A percentile compares a stretch with the other conserved stretches of the same genome.
Conservation (phyloP, 768 basidiomycete genomes). For the Psilocybe sp. region DNA sequence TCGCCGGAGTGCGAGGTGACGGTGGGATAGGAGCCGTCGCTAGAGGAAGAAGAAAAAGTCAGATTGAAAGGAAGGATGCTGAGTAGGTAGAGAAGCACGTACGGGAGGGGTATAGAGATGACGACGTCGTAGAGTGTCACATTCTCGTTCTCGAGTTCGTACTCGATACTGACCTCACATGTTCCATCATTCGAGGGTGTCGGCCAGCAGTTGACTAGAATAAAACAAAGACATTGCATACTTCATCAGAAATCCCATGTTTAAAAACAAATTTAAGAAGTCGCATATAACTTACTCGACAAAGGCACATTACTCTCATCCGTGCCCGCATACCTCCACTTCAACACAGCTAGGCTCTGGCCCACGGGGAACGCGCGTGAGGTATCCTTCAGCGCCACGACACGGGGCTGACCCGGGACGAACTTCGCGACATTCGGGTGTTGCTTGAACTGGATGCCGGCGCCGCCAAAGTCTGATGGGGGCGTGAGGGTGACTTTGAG, state of each 20-base stretch:
- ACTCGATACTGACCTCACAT: conserved; percentile 94
- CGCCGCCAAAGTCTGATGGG: conserved; percentile 55
- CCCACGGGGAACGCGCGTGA: conserved; percentile 83
- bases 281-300: conserved; percentile 59
- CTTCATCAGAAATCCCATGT: background rate
- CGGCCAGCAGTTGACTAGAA: conserved; percentile 93
- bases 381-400: conserved; percentile 82
- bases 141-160: conserved; percentile 87
- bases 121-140: conserved; percentile 80
- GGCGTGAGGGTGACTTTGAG: conserved; percentile 66
- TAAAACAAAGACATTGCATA: background rate
- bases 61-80: background rate
- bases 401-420: conserved; percentile 53
- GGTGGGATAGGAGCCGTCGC: conserved; percentile 81
- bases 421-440: conserved; percentile 95
- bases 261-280: background rate
- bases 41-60: conserved; percentile 19
- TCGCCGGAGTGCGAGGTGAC: conserved; percentile 73
- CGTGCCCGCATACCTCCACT: conserved; percentile 88
- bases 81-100: conserved; percentile 29
- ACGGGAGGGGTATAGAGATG: conserved; percentile 94
- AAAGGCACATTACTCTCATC: conserved; percentile 92
- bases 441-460: conserved; percentile 90
- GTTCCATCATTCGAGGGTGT: conserved; percentile 89
- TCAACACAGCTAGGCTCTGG: conserved; percentile 82